Evolutionary conservation across 306 rosid genomes (phyloP).

Genomic region (Cucurbita moschata): DNA sequence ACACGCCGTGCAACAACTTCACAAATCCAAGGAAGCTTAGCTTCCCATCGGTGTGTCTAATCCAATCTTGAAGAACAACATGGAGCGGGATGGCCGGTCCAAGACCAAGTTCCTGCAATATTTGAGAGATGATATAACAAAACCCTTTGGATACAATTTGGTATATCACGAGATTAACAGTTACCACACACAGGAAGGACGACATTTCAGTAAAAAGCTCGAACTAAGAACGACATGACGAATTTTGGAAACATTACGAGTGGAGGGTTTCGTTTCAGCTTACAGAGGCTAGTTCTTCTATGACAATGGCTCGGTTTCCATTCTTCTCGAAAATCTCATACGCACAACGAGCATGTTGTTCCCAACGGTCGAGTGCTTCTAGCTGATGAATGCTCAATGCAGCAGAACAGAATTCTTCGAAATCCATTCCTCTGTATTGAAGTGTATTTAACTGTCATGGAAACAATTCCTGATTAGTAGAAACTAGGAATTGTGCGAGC

Average conservation of each 20-base stretch:
- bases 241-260: background rate
- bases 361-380: constrained; percentile 96
- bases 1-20: constrained; percentile 74
- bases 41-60: constrained; percentile 93
- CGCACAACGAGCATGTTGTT: constrained; percentile 88
- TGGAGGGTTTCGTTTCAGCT: constrained; percentile 14
- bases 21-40: constrained; percentile 94
- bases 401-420: constrained; percentile 95
- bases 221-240: background rate
- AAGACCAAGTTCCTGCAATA: constrained; percentile 73
- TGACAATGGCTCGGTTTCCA: constrained; percentile 85
- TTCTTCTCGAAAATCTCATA: constrained; percentile 89
- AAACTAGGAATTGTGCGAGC: background rate
- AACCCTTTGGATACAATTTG: background rate
- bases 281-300: constrained; percentile 97
- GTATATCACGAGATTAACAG: background rate
- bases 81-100: constrained; percentile 97
- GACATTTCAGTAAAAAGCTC: background rate
- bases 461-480: background rate
- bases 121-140: background rate
- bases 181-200: background rate
- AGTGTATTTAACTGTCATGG: constrained; percentile 66
- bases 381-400: constrained; percentile 88
- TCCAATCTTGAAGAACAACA: constrained; percentile 93
- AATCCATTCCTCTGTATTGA: constrained; percentile 97